Base-by-base conservation (phyloP, 805 yeast species). In the Hanseniaspora singularis region DNA sequence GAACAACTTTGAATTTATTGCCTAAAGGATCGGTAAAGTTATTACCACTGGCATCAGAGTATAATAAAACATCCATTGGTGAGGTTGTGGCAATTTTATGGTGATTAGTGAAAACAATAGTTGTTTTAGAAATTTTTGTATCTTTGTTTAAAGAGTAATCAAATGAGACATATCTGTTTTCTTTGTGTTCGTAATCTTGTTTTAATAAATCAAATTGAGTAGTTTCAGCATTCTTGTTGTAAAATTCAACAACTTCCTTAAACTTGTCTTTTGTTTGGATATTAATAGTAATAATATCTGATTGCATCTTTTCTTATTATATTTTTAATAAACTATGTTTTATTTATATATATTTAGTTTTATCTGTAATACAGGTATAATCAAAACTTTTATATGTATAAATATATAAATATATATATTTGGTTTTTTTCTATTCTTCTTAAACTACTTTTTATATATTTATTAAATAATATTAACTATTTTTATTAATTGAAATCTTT, bases 91-190 rank as follows among this genome's bases (percentile, higher is more conserved):
- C 19, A 12, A 20, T 18, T 12, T 33, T 39, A 32, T 40, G 41
- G 33, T 36, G 40, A 27, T 41, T 40, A n/a, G 46, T 46, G 20
- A 46, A 22, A 3, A 34, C 33, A 18, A 46, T 40, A 12, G 31
- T 26, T 11, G 40, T 34, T 9, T 40, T 40, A 2, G 41, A 27
- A 12, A 40, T 36, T 12, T 34, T 28, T 14, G 24, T 22, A 30
- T 34, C 41, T 8, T 15, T 8, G 6, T 5, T 15, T 11, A 36
- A 18, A 11, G 44, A 34, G 16, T 27, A 39, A 19, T 40, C 50
- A 46, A 46, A 46, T 24, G 50, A 40, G 3, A 37, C 31, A 32
- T 27, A 46, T 41, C 50, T 40, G 46, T 40, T 40, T 14, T 43
- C 47, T 14, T 43, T 43, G 14, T 30, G 20, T 32, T 43, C 38